Evolutionary conservation across 495 filamentous ascomycete genomes (phyloP), one percentile per base, ranked within the genome.

Genomic region (Barbatosphaeria neglecta): DNA sequence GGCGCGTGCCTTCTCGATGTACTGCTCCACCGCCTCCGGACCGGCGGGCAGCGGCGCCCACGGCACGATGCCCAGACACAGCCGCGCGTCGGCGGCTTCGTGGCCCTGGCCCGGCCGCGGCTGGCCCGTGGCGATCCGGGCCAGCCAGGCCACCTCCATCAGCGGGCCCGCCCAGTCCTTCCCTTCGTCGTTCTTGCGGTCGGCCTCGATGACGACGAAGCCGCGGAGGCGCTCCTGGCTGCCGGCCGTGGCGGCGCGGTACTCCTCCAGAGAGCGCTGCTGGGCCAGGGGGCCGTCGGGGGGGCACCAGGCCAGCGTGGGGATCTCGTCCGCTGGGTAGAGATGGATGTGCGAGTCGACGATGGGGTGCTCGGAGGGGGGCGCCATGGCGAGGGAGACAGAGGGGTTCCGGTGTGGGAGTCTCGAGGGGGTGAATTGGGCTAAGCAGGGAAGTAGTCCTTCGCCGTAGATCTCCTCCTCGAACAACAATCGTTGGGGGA

Each of bases 261-360:
- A 87, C 51, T 86, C 73, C 43, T 72, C 57, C 35, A 84, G 50
- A n/a, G 78, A 82, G 60, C 80, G 73, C 41, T 81, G 81, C 9
- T 62, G 57, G 37, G 73, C 65, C 4, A 93, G 68, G 3, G 77
- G 77, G 46, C 68, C 59, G 18, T 65, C 65, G 2, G 78, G 66
- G 50, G 74, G 74, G 52, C 56, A 60, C 87, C 86, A 94, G 46
- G 76, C 62, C 37, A 90, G 68, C 22, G 74, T 73, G 41, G 64
- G 49, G 25, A 83, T 59, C 51, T 88, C 82, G 28, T 77, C 73
- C 43, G 67, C 58, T 49, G 83, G 81, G 65, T 77, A 92, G 59
- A 93, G 80, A 64, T 94, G 89, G 64, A 94, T 81, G 68, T 95
- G 89, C 8, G 87, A 82, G 66, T 94, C 89, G 46, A 94, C 71